These are phyloP conservation scores for Peronospora farinosa DNA, from an alignment of 352 stramenopile species.

Conservation along the genomic window DNA sequence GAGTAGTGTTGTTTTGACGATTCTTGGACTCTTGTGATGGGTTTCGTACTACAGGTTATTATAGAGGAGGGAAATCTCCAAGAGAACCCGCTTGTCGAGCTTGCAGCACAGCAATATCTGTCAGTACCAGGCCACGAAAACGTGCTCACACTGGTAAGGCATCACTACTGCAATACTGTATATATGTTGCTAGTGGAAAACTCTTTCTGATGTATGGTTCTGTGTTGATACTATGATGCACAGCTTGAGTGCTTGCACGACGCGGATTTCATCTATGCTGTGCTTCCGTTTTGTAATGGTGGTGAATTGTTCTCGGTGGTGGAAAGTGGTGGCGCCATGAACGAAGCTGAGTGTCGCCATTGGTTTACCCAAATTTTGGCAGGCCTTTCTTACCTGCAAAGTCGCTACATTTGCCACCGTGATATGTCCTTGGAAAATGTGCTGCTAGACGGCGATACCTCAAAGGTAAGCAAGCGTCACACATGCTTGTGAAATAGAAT, in stretches of 20 bases:
- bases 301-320: conserved; percentile 81
- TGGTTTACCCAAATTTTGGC: conserved; percentile 82
- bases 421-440: conserved; percentile 88
- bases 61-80: conserved; percentile 84
- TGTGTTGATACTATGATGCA: not conserved
- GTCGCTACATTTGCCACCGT: conserved; percentile 79
- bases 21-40: not conserved
- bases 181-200: not conserved
- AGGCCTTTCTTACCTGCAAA: conserved; percentile 76
- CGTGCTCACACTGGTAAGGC: conserved; percentile 68
- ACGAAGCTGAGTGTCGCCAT: conserved; percentile 67
- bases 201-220: not conserved
- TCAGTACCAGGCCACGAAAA: conserved; percentile 76
- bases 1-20: not conserved
- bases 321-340: conserved; percentile 72
- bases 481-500: not conserved
- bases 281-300: conserved; percentile 81
- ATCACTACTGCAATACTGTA: not conserved
- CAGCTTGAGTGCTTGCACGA: conserved; percentile 83
- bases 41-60: conserved; percentile 45
- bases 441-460: conserved; percentile 72
- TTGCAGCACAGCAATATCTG: conserved; percentile 80
- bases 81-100: conserved; percentile 81
- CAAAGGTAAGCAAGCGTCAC: conserved; percentile 43
- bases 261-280: conserved; percentile 77